A percentile compares a stretch with the other conserved stretches of the same genome.
phyloP scores from a whole-genome alignment of 2,329 filamentous ascomycete genomes.

The Neophaeococcomyces mojaviensis region DNA sequence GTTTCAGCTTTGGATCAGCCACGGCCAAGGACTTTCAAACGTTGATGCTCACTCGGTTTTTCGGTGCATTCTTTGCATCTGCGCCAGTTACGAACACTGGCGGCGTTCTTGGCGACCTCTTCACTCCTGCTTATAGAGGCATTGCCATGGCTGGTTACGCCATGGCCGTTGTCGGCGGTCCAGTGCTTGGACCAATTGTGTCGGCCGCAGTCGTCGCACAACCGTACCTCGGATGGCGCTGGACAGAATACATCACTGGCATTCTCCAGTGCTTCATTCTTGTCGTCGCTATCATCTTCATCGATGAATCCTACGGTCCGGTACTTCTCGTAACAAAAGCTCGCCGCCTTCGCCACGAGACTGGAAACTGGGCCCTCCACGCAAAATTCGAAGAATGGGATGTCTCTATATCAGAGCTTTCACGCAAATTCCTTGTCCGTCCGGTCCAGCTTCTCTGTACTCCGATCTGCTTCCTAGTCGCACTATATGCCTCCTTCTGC shows the following conservation, averaged over 20 bases:
- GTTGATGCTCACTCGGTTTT: constrained; percentile 58
- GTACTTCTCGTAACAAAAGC: constrained; percentile 47
- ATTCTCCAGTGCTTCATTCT: constrained; percentile 57
- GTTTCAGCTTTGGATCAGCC: constrained; percentile 59
- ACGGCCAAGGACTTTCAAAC: constrained; percentile 61
- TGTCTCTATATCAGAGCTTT: constrained; percentile 33
- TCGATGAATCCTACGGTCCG: constrained; percentile 53
- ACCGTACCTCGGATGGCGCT: constrained; percentile 53
- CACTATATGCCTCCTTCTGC: constrained; percentile 42
- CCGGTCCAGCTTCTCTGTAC: constrained; percentile 45
- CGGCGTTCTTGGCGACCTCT: constrained; percentile 62
- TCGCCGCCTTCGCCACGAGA: constrained; percentile 41
- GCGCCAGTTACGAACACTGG: constrained; percentile 65
- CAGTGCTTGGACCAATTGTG: constrained; percentile 46
- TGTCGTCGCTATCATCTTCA: constrained; percentile 43
- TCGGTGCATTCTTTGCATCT: constrained; percentile 29
- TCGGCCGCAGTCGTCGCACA: constrained; percentile 55
- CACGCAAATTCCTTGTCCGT: constrained; percentile 43
- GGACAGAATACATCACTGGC: constrained; percentile 58
- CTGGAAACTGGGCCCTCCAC: constrained; percentile 40
- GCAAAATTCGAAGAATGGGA: constrained; percentile 34
- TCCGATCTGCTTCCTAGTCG: constrained; percentile 44
- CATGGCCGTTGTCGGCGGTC: constrained; percentile 34
- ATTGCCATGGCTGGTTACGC: constrained; percentile 60
- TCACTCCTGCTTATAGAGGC: constrained; percentile 51